Conservation (phyloP, 805 yeast species). For the Teunomyces panamensis region DNA sequence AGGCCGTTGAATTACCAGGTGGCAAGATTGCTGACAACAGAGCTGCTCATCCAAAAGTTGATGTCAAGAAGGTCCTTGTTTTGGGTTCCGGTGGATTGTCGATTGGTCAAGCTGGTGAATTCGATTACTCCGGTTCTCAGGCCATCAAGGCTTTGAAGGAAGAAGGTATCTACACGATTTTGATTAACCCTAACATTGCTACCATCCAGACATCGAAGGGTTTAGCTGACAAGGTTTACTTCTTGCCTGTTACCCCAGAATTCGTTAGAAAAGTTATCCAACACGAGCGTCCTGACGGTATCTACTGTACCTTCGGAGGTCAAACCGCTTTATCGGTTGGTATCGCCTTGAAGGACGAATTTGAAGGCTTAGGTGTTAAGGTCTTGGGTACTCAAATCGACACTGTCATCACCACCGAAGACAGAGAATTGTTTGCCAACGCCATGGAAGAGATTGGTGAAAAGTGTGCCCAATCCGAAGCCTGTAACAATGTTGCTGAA, state of each 20-base stretch:
- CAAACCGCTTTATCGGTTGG: constrained; percentile 98
- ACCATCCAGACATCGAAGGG: constrained; percentile 98
- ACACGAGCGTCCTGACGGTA: constrained; percentile 95
- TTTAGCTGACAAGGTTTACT: constrained; percentile 95
- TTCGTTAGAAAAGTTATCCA: constrained; percentile 93
- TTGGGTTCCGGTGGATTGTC: constrained; percentile 98
- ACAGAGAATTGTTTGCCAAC: constrained; percentile 90
- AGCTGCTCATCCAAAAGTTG: constrained; percentile 71
- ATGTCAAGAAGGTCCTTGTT: constrained; percentile 87
- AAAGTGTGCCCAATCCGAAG: constrained; percentile 91
- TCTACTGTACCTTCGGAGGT: constrained; percentile 97
- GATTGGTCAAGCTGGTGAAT: constrained; percentile 99
- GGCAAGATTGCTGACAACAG: constrained; percentile 72
- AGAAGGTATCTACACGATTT: constrained; percentile 93
- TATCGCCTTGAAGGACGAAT: constrained; percentile 92
- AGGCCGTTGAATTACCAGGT: constrained; percentile 88
- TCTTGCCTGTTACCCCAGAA: constrained; percentile 95
- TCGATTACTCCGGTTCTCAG: constrained; percentile 97
- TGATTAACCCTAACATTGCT: constrained; percentile 97
- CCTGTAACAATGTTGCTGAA: constrained; percentile 77
- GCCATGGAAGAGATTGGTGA: constrained; percentile 95
- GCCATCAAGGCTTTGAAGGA: constrained; percentile 98
- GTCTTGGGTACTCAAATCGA: constrained; percentile 97
- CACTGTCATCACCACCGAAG: constrained; percentile 95
- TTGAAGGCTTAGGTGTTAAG: constrained; percentile 85